Evolutionary conservation across 306 rosid genomes (phyloP), one percentile per base, ranked within the genome.

Genomic region (Arachis hypogaea): DNA sequence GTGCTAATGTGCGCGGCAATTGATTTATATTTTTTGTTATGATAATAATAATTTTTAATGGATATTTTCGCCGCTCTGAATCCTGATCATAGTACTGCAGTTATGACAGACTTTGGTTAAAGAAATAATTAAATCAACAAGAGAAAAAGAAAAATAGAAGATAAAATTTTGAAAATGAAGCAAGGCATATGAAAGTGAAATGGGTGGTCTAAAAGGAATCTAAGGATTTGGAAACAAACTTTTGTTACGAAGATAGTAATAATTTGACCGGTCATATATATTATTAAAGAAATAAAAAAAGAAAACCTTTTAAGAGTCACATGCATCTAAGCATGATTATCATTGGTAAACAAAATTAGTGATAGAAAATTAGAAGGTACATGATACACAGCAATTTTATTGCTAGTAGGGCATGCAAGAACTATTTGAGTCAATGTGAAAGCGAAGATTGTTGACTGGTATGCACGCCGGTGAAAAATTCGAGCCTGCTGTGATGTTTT

Each of bases 1-100:
- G 89, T 86, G 89, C 74, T 59, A 89, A 86, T 86, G 89, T 86
- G 89, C 74, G n/a, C 74, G n/a, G 11, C 68, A 84, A 72, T 77
- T 79, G 71, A 73, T 77, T 44, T 64, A 69, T 64, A 69, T 60
- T 7, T 7, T 12, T 67, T 11, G n/a, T 45, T 56, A 43, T 16
- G 16, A 16, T 43, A 22, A 61, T 51, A 30, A 28, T 51, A 71
- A 8, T 76, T 42, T 14, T 59, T 70, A 59, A 59, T 65, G 66
- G 9, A 59, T 66, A 71, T 63, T 51, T 51, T 76, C 11, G 68
- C 78, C 76, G 64, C 71, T 69, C 78, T 45, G 28, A 33, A 33
- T 33, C 4, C 38, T 33, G 38, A 33, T 33, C 38, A 33, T 70
- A 61, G 67, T 58, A 61, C 82, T 68, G 76, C 58, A 77, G 63